Evolutionary conservation across 768 basidiomycete species (phyloP).

Genomic region (Mycena vitilis): DNA sequence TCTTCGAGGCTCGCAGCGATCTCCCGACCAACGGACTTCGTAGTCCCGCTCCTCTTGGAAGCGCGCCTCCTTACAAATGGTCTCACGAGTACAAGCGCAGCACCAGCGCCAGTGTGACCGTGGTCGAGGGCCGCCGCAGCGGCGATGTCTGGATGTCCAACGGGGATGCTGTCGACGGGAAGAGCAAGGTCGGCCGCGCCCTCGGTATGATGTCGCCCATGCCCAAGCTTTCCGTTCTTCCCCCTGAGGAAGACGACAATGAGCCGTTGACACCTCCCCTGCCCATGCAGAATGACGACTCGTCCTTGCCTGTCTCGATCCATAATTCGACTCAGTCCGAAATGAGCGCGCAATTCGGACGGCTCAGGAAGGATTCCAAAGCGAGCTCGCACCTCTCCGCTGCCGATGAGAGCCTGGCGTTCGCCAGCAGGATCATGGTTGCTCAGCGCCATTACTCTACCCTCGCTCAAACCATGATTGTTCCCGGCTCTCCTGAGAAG

Average conservation of each 20-base stretch:
- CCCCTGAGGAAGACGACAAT: constrained; percentile 61
- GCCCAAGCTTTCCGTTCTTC: constrained; percentile 78
- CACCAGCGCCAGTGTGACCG: constrained; percentile 70
- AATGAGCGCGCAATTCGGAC: constrained; percentile 68
- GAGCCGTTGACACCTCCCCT: constrained; percentile 67
- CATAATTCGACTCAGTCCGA: constrained; percentile 67
- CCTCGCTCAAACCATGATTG: constrained; percentile 71
- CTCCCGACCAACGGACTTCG: constrained; percentile 57
- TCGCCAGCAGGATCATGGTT: constrained; percentile 72
- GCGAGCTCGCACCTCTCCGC: constrained; percentile 66
- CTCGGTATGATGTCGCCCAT: constrained; percentile 71
- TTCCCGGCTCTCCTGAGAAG: constrained; percentile 62
- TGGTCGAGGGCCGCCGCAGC: constrained; percentile 77
- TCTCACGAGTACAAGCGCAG: constrained; percentile 74
- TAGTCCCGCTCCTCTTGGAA: constrained; percentile 56
- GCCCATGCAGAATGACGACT: constrained; percentile 66
- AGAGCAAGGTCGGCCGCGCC: constrained; percentile 69
- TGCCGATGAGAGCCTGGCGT: constrained; percentile 60
- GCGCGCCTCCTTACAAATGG: constrained; percentile 54
- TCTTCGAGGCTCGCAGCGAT: constrained; percentile 65
- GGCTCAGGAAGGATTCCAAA: constrained; percentile 63
- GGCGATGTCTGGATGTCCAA: constrained; percentile 81
- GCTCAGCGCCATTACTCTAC: constrained; percentile 81
- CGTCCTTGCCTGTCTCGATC: constrained; percentile 55
- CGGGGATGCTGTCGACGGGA: constrained; percentile 78